Evolutionary conservation across 768 basidiomycete species (phyloP).

Genomic region (Cytidiella melzeri): DNA sequence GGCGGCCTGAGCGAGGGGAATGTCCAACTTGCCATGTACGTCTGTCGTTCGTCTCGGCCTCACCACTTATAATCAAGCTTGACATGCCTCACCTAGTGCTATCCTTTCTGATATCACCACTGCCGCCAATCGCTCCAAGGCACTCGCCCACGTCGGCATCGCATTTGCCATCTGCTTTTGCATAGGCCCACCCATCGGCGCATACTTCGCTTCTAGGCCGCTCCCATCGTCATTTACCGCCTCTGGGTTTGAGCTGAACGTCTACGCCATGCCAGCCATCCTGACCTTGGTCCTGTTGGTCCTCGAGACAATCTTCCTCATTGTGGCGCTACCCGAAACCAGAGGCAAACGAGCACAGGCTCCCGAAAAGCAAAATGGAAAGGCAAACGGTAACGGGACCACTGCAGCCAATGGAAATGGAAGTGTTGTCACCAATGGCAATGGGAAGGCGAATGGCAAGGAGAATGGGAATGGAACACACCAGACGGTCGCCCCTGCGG

Average conservation of each 20-base stretch:
- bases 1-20: constrained; percentile 97
- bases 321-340: constrained; percentile 79
- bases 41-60: constrained; percentile 12
- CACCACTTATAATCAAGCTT: background rate
- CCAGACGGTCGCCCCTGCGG: constrained; percentile 11
- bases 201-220: constrained; percentile 90
- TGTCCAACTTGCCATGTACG: constrained; percentile 91
- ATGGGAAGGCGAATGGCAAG: constrained; percentile 14
- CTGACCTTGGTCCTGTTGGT: constrained; percentile 74
- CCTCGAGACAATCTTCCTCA: constrained; percentile 76
- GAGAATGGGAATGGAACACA: constrained; percentile 12
- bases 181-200: constrained; percentile 90
- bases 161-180: constrained; percentile 96
- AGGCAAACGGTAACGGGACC: constrained; percentile 17
- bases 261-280: constrained; percentile 87
- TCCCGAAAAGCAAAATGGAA: constrained; percentile 10
- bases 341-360: constrained; percentile 38
- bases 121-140: constrained; percentile 71
- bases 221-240: constrained; percentile 50
- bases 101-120: constrained; percentile 90
- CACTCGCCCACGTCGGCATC: constrained; percentile 89
- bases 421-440: constrained; percentile 17
- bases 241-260: constrained; percentile 65
- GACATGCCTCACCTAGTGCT: constrained; percentile 45
- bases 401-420: constrained; percentile 4